These are phyloP conservation scores for Pleurotus salmoneostramineus DNA, from an alignment of 768 basidiomycete species.

Conservation along the genomic window DNA sequence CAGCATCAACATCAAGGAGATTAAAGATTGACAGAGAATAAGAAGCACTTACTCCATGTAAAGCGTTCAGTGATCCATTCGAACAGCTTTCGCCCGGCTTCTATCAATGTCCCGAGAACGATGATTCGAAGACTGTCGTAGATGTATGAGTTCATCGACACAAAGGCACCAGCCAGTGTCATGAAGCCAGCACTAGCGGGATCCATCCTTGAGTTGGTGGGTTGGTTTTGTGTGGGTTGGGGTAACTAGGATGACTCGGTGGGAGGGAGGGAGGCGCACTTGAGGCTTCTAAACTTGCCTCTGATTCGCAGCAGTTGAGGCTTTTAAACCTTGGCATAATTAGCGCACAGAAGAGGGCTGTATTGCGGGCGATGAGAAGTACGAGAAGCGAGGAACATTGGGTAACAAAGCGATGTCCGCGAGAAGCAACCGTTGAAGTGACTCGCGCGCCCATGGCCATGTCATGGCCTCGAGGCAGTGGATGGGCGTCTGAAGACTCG, in stretches of 20 bases:
- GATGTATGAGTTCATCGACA: background rate
- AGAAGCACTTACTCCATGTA: slow-evolving; percentile 21
- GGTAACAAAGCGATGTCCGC: background rate
- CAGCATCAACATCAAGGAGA: background rate
- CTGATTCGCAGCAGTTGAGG: background rate
- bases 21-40: background rate
- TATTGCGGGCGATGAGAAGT: background rate
- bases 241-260: no score
- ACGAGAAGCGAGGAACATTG: background rate
- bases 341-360: background rate
- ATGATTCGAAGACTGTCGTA: slow-evolving; percentile 10
- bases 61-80: slow-evolving; percentile 31
- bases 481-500: no score
- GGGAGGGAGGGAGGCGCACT: background rate
- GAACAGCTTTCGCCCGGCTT: slow-evolving; percentile 33
- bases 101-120: slow-evolving; percentile 31
- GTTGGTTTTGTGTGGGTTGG: background rate
- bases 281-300: background rate
- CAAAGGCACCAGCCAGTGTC: background rate
- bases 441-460: no score
- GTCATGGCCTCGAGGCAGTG: no score
- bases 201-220: background rate
- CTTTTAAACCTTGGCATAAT: background rate
- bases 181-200: background rate
- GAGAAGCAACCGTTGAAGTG: no score